phyloP scores from a whole-genome alignment of 176 grass and related monocot genomes.

The Tillandsia leiboldiana region DNA sequence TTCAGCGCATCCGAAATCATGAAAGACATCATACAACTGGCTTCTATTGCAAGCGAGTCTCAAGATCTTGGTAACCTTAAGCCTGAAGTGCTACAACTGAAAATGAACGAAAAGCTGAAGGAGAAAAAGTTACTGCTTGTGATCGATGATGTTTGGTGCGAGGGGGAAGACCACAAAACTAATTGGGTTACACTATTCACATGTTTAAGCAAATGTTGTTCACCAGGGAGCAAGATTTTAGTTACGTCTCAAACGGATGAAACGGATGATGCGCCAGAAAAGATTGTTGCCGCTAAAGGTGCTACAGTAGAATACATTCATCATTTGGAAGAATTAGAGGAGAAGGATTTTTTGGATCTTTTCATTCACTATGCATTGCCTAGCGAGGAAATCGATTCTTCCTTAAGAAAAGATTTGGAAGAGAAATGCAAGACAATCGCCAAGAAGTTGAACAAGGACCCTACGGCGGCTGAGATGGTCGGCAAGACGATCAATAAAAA shows the following conservation, averaged over 20 bases:
- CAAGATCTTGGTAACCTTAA: neutral
- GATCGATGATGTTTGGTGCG: slow-evolving; percentile 28
- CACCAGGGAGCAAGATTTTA: neutral
- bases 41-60: neutral
- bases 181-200: neutral
- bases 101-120: neutral
- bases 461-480: no score
- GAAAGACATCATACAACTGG: neutral
- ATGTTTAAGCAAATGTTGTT: neutral
- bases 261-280: neutral
- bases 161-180: neutral
- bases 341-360: neutral
- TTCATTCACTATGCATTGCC: neutral
- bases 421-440: neutral
- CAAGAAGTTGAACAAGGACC: neutral
- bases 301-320: neutral
- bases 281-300: neutral
- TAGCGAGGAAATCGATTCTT: neutral
- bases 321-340: neutral
- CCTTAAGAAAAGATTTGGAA: neutral
- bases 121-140: slow-evolving; percentile 4
- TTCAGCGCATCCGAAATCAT: neutral
- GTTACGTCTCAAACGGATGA: slow-evolving; percentile 1
- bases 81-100: neutral
- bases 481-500: no score